Conservation (phyloP, 345 rosid genomes). For the Arabis hirsuta region DNA sequence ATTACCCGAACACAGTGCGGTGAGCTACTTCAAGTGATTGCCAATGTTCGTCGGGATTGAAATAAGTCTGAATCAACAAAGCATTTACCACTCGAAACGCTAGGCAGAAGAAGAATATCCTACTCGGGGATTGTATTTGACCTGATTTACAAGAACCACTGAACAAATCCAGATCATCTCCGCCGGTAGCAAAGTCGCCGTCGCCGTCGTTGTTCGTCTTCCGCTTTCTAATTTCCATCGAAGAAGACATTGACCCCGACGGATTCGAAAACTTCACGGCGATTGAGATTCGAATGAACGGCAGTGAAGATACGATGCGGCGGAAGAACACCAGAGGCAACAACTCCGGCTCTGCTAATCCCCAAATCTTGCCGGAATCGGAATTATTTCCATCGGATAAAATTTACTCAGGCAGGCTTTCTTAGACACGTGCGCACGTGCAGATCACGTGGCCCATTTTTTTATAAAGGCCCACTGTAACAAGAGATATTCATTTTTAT, state of each 20-base stretch:
- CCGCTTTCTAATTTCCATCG: conserved; percentile 39
- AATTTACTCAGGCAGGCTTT: no score
- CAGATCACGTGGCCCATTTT: no score
- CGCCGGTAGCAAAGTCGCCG: conserved; percentile 17
- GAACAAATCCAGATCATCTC: neutral
- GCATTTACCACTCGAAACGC: conserved; percentile 64
- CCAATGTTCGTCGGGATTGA: conserved; percentile 97
- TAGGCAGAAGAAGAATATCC: conserved; percentile 59
- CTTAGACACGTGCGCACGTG: neutral
- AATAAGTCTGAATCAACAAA: conserved; percentile 76
- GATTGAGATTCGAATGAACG: conserved; percentile 59
- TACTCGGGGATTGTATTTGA: conserved; percentile 38
- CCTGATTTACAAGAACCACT: neutral
- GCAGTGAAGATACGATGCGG: conserved; percentile 72
- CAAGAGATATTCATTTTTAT: no score
- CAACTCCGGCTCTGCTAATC: conserved; percentile 84
- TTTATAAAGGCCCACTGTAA: no score
- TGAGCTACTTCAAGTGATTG: conserved; percentile 91
- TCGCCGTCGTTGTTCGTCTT: conserved; percentile 21
- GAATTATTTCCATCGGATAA: conserved; percentile 54
- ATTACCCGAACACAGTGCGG: conserved; percentile 76
- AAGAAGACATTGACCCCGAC: conserved; percentile 53
- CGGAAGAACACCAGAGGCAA: conserved; percentile 70
- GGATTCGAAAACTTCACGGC: conserved; percentile 69
- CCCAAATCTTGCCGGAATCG: conserved; percentile 59